Evolutionary conservation across 2,329 filamentous ascomycete genomes (phyloP), one percentile per base, ranked within the genome.

Genomic region (Cytospora schulzeri): DNA sequence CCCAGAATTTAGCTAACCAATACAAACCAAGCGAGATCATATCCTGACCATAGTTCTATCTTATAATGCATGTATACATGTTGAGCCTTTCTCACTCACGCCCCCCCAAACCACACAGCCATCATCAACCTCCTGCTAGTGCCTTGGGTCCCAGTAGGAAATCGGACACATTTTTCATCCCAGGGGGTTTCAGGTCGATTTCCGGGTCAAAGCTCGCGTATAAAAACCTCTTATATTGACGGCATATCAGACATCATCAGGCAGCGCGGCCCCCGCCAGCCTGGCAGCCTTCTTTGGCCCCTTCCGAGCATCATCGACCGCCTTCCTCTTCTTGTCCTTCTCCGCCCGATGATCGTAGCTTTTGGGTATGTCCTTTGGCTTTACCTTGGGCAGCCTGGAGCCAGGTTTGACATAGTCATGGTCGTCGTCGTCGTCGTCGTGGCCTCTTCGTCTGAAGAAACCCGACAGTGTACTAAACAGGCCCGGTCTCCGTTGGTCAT

Each of bases 321-420:
- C 59, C 29, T 9, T 26, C n/a, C 26, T 26, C 54, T 41, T 57
- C 5, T 17, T 50, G 15, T 19, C 26, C 2, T 45, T 24, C 28
- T 33, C 26, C 26, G 56, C 56, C 14, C 41, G 45, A n/a, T 17
- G 35, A 22, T 62, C 41, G 17, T 29, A 6, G 24, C 65, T 65
- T 29, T 17, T 22, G 8, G 65, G 65, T 9, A 62, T 55, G 15
- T 45, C 24, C 24, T 29, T 14, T 12, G 26, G 31, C 9, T 61
- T n/a, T 35, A 67, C 59, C n/a, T 53, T 59, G 7, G 62, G 65
- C 31, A 67, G 55, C 58, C 55, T 67, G 11, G 28, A 60, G 12
- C 58, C 55, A 2, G 56, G 62, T 22, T 14, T 35, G 3, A 45
- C 28, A 24, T 33, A 12, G 7, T 22, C 29, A 50, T n/a, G n/a